Conservation (phyloP, 2,329 filamentous ascomycete genomes). For the Nemania diffusa region DNA sequence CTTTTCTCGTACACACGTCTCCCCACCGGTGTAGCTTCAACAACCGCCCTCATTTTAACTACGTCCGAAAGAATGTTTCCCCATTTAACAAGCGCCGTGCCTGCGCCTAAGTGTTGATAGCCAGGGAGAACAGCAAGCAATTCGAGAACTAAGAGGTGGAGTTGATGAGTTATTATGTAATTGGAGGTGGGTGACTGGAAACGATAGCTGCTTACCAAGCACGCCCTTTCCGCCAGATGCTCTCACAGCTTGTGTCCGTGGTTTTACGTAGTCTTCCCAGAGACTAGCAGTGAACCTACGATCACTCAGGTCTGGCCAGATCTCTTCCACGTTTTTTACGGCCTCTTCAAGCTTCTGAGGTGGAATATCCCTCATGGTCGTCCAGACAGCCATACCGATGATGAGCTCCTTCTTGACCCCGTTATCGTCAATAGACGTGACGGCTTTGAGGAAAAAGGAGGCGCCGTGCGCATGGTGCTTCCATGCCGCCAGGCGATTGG, state of each 20-base stretch:
- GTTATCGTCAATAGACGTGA: conserved; percentile 2
- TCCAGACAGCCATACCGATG: conserved; percentile 43
- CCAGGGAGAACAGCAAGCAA: conserved; percentile 40
- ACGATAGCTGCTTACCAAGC: conserved; percentile 35
- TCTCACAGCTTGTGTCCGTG: conserved; percentile 33
- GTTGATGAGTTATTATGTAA: neutral
- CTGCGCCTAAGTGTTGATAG: conserved; percentile 40
- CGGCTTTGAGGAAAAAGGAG: conserved; percentile 41
- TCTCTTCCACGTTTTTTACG: conserved; percentile 36
- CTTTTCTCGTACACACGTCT: conserved; percentile 41
- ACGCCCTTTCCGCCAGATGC: conserved; percentile 36
- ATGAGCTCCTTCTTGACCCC: conserved; percentile 18
- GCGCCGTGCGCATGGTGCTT: conserved; percentile 11
- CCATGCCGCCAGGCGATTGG: conserved; percentile 37
- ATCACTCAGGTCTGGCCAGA: conserved; percentile 41
- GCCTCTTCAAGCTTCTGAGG: conserved; percentile 36
- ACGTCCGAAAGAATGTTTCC: conserved; percentile 39
- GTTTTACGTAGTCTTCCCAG: conserved; percentile 41
- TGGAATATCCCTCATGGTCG: conserved; percentile 40
- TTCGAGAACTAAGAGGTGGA: conserved; percentile 39
- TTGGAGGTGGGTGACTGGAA: neutral
- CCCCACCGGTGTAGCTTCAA: conserved; percentile 40
- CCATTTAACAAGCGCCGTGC: conserved; percentile 41
- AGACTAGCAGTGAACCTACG: conserved; percentile 41
- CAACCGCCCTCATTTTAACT: conserved; percentile 35